A percentile compares a stretch with the other conserved stretches of the same genome.
Evolutionary conservation across 2,329 filamentous ascomycete genomes (phyloP).

Genomic region (Didymellaceae sp.): DNA sequence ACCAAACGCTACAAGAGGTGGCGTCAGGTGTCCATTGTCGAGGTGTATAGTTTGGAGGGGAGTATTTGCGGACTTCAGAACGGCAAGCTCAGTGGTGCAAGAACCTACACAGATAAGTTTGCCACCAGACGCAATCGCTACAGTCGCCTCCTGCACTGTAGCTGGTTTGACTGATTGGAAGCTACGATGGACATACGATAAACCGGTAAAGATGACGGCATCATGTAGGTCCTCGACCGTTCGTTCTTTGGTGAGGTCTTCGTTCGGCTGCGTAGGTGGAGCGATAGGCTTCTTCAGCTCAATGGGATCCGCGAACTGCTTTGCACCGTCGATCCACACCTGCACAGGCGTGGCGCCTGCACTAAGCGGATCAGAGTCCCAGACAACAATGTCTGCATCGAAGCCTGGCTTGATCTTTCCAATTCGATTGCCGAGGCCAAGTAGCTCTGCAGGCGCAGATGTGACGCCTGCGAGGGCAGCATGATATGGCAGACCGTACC

Average conservation of each 20-base stretch:
- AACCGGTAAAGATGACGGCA: conserved; percentile 2
- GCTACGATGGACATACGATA: not conserved
- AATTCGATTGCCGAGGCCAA: conserved; percentile 49
- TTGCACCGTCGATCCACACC: conserved; percentile 52
- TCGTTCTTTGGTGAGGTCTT: conserved; percentile 45
- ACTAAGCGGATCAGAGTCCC: conserved; percentile 53
- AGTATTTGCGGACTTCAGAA: not conserved
- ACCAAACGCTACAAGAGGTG: conserved; percentile 66
- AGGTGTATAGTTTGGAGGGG: not conserved
- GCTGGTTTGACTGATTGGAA: not conserved
- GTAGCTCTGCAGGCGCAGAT: conserved; percentile 48
- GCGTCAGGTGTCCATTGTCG: conserved; percentile 66
- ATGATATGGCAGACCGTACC: conserved; percentile 51
- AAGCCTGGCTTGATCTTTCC: conserved; percentile 51
- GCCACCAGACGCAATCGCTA: conserved; percentile 4
- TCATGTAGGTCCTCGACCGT: conserved; percentile 14
- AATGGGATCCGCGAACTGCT: conserved; percentile 36
- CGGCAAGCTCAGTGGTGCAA: conserved; percentile 4
- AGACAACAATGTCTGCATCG: conserved; percentile 53
- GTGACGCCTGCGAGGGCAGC: conserved; percentile 48
- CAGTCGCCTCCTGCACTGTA: not conserved
- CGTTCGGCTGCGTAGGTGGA: conserved; percentile 50
- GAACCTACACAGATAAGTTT: conserved; percentile 2
- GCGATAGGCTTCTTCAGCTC: conserved; percentile 29
- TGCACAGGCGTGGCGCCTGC: conserved; percentile 50